phyloP scores from a whole-genome alignment of 2,329 filamentous ascomycete species.

The Parastagonospora nodorum region DNA sequence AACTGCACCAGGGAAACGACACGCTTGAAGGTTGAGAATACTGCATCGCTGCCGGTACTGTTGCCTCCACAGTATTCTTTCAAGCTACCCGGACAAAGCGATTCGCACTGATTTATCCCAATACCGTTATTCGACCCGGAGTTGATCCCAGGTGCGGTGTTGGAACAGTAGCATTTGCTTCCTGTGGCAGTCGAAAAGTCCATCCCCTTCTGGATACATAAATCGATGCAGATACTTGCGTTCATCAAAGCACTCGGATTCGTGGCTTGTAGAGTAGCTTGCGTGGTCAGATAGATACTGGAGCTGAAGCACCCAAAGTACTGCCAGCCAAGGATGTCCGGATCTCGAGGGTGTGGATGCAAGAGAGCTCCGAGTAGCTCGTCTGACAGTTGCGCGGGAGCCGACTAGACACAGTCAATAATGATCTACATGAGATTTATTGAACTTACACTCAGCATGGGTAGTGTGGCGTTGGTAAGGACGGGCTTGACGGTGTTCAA shows the following conservation, averaged over 20 bases:
- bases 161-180: conserved; percentile 7
- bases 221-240: conserved; percentile 4
- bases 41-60: not conserved
- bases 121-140: not conserved
- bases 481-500: not conserved
- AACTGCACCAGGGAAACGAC: not conserved
- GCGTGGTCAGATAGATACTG: not conserved
- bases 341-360: conserved; percentile 8
- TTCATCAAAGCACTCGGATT: not conserved
- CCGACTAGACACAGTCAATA: not conserved
- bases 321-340: conserved; percentile 4
- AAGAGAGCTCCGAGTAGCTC: not conserved
- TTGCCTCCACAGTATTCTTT: conserved; percentile 3
- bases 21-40: not conserved
- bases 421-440: too few species aligned
- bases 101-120: conserved; percentile 1
- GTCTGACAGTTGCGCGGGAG: not conserved
- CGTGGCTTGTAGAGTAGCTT: not conserved
- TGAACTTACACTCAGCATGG: conserved; percentile 3
- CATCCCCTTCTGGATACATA: conserved; percentile 1
- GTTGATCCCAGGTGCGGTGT: not conserved
- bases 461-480: not conserved
- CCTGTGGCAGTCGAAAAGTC: conserved; percentile 2
- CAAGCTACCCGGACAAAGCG: not conserved
- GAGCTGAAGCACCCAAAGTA: conserved; percentile 10